Evolutionary conservation across 1,139 yeast species (phyloP).

Genomic region (Hansenula sp.): DNA sequence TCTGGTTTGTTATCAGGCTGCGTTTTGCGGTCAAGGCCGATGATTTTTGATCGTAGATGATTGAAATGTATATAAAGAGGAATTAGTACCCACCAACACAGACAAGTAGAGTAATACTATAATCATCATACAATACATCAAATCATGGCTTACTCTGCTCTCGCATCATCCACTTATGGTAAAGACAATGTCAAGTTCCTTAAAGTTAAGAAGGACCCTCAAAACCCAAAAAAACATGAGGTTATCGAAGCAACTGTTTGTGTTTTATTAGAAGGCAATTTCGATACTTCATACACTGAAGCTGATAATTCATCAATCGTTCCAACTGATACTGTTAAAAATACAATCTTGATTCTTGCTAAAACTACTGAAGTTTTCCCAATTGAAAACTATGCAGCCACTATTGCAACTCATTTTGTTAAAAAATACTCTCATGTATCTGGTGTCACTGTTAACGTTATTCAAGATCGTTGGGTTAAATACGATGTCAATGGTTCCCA

Average conservation of each 20-base stretch:
- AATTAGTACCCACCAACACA: too few species aligned
- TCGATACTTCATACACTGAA: conserved; percentile 74
- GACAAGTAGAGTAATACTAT: too few species aligned
- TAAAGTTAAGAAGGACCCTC: conserved; percentile 74
- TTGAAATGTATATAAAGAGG: too few species aligned
- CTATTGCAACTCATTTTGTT: conserved; percentile 76
- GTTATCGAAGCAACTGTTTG: conserved; percentile 81
- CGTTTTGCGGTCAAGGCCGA: too few species aligned
- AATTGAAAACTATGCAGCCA: conserved; percentile 84
- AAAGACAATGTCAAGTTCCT: conserved; percentile 88
- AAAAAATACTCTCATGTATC: conserved; percentile 70
- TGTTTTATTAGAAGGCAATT: conserved; percentile 69
- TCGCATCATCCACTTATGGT: conserved; percentile 63
- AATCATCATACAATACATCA: background rate
- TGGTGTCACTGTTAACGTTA: conserved; percentile 62
- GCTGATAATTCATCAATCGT: conserved; percentile 88
- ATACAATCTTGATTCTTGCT: conserved; percentile 79
- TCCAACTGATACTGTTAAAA: conserved; percentile 92
- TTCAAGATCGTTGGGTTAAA: conserved; percentile 77
- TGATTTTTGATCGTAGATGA: too few species aligned
- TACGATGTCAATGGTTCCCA: conserved; percentile 66
- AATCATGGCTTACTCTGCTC: conserved; percentile 24
- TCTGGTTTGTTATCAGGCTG: too few species aligned
- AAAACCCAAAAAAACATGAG: conserved; percentile 68
- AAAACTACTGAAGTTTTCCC: conserved; percentile 83